A percentile compares a stretch with the other conserved stretches of the same genome.
Conservation (phyloP, 2,329 filamentous ascomycete species). For the Colletotrichum destructivum region DNA sequence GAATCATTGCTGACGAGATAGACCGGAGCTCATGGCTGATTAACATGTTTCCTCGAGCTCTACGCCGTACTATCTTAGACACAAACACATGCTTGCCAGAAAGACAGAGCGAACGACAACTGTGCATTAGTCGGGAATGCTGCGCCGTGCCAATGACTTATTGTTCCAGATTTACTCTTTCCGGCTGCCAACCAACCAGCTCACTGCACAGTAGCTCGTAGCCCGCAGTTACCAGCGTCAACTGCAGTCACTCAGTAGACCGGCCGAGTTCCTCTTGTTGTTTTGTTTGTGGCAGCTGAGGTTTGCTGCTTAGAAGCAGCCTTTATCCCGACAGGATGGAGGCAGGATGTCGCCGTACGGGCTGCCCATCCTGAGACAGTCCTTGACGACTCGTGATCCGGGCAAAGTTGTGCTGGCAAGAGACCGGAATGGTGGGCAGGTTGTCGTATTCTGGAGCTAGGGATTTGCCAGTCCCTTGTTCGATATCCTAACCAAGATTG, state of each 20-base stretch:
- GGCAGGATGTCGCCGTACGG: neutral
- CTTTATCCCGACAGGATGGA: no score
- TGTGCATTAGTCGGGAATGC: neutral
- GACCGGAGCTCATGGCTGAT: neutral
- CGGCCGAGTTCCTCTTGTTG: neutral
- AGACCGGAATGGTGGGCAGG: neutral
- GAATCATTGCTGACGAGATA: conserved; percentile 7
- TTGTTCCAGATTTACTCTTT: neutral
- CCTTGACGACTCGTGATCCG: neutral
- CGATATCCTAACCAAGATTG: conserved; percentile 13
- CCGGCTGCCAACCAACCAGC: neutral
- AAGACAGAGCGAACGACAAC: neutral
- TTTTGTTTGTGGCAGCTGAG: neutral
- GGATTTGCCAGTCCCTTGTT: neutral
- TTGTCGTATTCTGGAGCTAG: neutral
- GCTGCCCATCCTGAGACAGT: neutral
- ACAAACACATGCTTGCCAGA: neutral
- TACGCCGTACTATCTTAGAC: neutral
- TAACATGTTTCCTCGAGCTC: neutral
- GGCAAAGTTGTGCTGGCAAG: neutral
- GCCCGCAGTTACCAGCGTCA: neutral
- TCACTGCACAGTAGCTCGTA: neutral
- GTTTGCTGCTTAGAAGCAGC: neutral
- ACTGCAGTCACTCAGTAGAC: neutral
- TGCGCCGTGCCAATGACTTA: neutral